These are phyloP conservation scores for Trichoderma pleuroti DNA, from an alignment of 2,329 filamentous ascomycete genomes.

Conservation along the genomic window DNA sequence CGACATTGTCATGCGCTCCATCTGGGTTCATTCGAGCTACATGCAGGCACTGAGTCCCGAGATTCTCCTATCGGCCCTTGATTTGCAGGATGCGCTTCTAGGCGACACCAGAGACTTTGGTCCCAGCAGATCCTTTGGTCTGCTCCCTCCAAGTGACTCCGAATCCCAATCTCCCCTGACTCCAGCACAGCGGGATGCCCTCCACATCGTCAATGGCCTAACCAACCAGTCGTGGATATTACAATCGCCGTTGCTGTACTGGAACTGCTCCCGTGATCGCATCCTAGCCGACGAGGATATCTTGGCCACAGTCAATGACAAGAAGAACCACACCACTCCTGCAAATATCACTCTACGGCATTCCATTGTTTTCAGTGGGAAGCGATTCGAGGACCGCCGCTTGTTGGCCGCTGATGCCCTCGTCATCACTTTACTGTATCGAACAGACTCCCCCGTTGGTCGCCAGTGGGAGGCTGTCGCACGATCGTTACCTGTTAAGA, in stretches of 20 bases:
- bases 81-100: slow-evolving; percentile 67
- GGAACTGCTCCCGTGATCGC: slow-evolving; percentile 61
- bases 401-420: slow-evolving; percentile 72
- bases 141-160: slow-evolving; percentile 23
- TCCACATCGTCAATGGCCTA: slow-evolving; percentile 58
- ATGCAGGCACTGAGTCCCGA: slow-evolving; percentile 69
- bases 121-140: slow-evolving; percentile 39
- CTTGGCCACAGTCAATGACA: slow-evolving; percentile 65
- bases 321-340: slow-evolving; percentile 58
- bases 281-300: slow-evolving; percentile 62
- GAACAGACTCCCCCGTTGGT: slow-evolving; percentile 60
- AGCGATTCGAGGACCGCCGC: slow-evolving; percentile 64
- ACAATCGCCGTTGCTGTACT: slow-evolving; percentile 79
- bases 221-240: slow-evolving; percentile 69
- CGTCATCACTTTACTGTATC: slow-evolving; percentile 72
- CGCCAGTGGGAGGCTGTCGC: slow-evolving; percentile 62
- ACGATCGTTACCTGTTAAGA: slow-evolving; percentile 47
- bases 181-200: slow-evolving; percentile 47
- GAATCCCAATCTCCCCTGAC: slow-evolving; percentile 40
- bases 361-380: slow-evolving; percentile 79
- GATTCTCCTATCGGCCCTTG: slow-evolving; percentile 62
- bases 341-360: slow-evolving; percentile 73
- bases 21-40: slow-evolving; percentile 78
- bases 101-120: slow-evolving; percentile 56
- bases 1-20: slow-evolving; percentile 77